phyloP scores from a whole-genome alignment of 2,329 filamentous ascomycete species.

The Verticillium isaacii region DNA sequence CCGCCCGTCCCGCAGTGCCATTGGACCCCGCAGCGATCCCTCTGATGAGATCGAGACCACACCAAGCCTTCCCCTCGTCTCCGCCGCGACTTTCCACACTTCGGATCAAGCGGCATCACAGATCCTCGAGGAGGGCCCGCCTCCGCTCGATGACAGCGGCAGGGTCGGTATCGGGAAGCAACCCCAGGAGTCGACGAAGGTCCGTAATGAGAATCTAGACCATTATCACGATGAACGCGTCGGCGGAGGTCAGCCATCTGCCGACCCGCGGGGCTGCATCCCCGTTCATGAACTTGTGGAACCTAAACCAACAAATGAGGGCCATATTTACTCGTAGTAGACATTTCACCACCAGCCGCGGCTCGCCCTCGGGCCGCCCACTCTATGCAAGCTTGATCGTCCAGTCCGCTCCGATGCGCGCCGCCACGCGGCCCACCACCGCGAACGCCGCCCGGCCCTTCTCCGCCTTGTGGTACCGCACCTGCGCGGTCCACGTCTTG shows the following conservation, averaged over 20 bases:
- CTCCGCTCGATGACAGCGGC: neutral
- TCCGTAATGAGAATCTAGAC: neutral
- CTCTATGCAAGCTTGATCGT: slow-evolving; percentile 29
- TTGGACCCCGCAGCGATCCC: neutral
- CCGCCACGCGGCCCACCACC: slow-evolving; percentile 45
- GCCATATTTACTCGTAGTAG: neutral
- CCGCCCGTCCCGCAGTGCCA: neutral
- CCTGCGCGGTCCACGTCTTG: slow-evolving; percentile 49
- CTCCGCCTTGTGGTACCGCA: slow-evolving; percentile 52
- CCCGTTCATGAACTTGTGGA: neutral
- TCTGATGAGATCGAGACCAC: neutral
- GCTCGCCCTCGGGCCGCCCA: neutral
- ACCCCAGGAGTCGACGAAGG: neutral
- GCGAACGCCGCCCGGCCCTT: slow-evolving; percentile 46
- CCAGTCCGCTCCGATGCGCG: slow-evolving; percentile 51
- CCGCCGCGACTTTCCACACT: neutral
- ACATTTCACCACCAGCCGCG: neutral
- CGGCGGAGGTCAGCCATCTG: neutral
- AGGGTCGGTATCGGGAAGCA: neutral
- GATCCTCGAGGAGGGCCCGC: neutral
- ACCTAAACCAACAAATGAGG: neutral
- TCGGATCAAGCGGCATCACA: neutral
- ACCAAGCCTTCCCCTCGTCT: neutral
- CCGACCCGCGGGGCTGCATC: neutral
- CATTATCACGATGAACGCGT: neutral